phyloP scores from a whole-genome alignment of 2,329 filamentous ascomycete genomes.

The Stachybotrys chartarum region DNA sequence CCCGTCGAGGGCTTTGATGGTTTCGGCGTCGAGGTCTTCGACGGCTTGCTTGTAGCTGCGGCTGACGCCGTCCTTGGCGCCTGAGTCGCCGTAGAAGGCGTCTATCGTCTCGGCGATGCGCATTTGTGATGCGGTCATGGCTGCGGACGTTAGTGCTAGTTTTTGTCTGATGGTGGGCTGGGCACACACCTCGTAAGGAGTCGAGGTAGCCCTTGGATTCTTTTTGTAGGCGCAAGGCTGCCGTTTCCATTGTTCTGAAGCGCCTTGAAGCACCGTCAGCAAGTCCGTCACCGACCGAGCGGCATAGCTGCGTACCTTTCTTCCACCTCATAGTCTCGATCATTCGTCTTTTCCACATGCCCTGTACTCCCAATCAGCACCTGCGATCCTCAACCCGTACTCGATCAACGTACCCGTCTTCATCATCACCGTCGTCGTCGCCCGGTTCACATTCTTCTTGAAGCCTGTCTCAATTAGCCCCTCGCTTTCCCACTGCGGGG shows the following conservation, averaged over 20 bases:
- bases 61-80: constrained; percentile 89
- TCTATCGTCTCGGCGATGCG: constrained; percentile 98
- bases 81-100: constrained; percentile 95
- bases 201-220: constrained; percentile 98
- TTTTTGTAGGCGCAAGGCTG: constrained; percentile 86
- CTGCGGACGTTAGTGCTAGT: constrained; percentile 34
- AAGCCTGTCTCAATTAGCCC: constrained; percentile 31
- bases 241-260: constrained; percentile 95
- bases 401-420: constrained; percentile 64
- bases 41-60: constrained; percentile 98
- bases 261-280: constrained; percentile 47
- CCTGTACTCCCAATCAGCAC: constrained; percentile 37
- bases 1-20: constrained; percentile 95
- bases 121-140: constrained; percentile 99
- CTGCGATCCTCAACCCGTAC: not conserved
- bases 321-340: constrained; percentile 98
- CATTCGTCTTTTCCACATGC: constrained; percentile 97
- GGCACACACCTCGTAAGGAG: constrained; percentile 67
- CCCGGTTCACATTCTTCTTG: constrained; percentile 94
- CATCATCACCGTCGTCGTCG: constrained; percentile 99
- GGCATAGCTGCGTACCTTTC: constrained; percentile 53
- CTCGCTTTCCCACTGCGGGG: constrained; percentile 19
- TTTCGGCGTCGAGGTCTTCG: constrained; percentile 94
- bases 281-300: not conserved
- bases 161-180: not conserved